Conservation (phyloP, 2,329 filamentous ascomycete genomes). For the Aspergillus sp. region DNA sequence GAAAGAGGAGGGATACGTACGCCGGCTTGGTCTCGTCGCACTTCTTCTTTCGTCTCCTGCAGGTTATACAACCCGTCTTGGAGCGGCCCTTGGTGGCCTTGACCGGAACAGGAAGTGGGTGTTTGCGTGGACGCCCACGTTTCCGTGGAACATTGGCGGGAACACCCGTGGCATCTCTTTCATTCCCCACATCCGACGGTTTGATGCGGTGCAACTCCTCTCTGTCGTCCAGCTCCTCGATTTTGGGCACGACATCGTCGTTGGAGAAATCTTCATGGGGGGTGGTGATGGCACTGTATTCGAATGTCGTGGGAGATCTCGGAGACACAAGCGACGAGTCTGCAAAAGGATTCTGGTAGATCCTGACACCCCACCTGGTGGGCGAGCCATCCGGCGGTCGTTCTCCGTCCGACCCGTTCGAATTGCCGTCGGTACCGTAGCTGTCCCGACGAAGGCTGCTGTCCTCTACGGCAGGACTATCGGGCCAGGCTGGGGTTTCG, state of each 20-base stretch:
- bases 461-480: constrained; percentile 19
- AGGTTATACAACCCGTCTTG: constrained; percentile 51
- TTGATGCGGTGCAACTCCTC: constrained; percentile 27
- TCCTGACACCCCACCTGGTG: constrained; percentile 12
- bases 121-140: constrained; percentile 73
- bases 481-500: constrained; percentile 16
- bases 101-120: constrained; percentile 55
- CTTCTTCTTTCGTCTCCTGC: constrained; percentile 53
- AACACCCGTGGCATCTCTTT: constrained; percentile 16
- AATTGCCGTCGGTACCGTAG: constrained; percentile 25
- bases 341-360: constrained; percentile 16
- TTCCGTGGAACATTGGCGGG: constrained; percentile 43
- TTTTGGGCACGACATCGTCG: constrained; percentile 41
- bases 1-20: constrained; percentile 32
- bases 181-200: constrained; percentile 17
- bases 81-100: constrained; percentile 68
- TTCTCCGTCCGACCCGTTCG: constrained; percentile 24
- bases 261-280: constrained; percentile 12
- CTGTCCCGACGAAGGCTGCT: constrained; percentile 22
- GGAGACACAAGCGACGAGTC: constrained; percentile 12
- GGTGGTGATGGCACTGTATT: constrained; percentile 7
- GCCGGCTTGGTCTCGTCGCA: constrained; percentile 40
- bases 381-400: constrained; percentile 15
- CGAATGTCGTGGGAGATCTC: constrained; percentile 1
- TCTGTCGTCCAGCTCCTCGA: constrained; percentile 44